Percentiles rank a stretch among this genome's conserved stretches.
These are phyloP conservation scores for Candida insectalens DNA, from an alignment of 805 yeast species.

Conservation along the genomic window DNA sequence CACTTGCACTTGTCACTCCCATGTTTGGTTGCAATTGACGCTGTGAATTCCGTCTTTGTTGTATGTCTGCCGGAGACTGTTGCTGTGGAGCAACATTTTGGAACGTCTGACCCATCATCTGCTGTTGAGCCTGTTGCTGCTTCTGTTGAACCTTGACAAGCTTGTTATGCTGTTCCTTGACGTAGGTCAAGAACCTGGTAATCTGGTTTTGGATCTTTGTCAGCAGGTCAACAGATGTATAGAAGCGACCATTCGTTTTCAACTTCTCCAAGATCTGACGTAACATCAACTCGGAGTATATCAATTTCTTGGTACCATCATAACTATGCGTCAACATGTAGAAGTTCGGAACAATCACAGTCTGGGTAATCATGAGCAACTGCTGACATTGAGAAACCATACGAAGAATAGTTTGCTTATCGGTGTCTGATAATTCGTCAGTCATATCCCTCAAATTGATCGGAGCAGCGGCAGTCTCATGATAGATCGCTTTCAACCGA, in stretches of 20 bases:
- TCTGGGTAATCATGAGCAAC: slow-evolving; percentile 60
- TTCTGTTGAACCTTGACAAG: slow-evolving; percentile 20
- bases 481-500: slow-evolving; percentile 51
- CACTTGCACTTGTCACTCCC: neutral
- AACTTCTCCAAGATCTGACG: slow-evolving; percentile 66
- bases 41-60: too few relatives aligned
- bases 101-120: too few relatives aligned
- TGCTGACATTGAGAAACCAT: slow-evolving; percentile 46
- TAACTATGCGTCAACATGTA: slow-evolving; percentile 65
- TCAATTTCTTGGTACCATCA: slow-evolving; percentile 65
- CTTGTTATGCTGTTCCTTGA: slow-evolving; percentile 42
- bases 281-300: slow-evolving; percentile 73
- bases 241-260: slow-evolving; percentile 37
- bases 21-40: neutral
- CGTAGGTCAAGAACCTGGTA: slow-evolving; percentile 64
- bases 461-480: slow-evolving; percentile 60
- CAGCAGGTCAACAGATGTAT: slow-evolving; percentile 64
- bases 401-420: slow-evolving; percentile 50
- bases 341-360: slow-evolving; percentile 62
- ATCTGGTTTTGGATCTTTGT: slow-evolving; percentile 65
- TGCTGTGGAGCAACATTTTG: slow-evolving; percentile 14
- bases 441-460: slow-evolving; percentile 62
- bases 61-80: slow-evolving; percentile 8
- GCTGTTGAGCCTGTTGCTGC: slow-evolving; percentile 9
- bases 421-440: slow-evolving; percentile 46